Percentiles rank a stretch among this genome's conserved stretches.
These are phyloP conservation scores for Pseudotsuga menziesii DNA, from an alignment of 75 land plant species.

Conservation along the genomic window DNA sequence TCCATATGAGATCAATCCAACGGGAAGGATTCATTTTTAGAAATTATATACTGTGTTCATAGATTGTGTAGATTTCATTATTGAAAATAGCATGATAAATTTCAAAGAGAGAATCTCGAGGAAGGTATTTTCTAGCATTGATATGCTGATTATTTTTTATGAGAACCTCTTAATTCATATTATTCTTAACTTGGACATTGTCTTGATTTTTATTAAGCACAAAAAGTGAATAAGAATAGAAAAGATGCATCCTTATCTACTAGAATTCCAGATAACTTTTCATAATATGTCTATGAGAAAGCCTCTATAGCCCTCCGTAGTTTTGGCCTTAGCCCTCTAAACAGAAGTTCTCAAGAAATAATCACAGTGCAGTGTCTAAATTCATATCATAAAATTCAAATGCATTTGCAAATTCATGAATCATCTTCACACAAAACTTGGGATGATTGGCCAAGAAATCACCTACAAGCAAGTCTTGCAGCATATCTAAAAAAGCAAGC, in stretches of 20 bases:
- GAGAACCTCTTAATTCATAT: constrained; percentile 40
- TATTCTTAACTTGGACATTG: constrained; percentile 39
- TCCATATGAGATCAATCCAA: constrained; percentile 34
- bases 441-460: constrained; percentile 95
- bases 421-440: constrained; percentile 94
- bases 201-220: constrained; percentile 48
- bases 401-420: constrained; percentile 88
- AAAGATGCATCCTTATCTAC: too few relatives aligned
- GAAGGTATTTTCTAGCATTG: constrained; percentile 35
- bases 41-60: constrained; percentile 28
- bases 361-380: constrained; percentile 83
- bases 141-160: constrained; percentile 28
- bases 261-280: constrained; percentile 66
- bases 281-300: constrained; percentile 91
- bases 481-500: constrained; percentile 95
- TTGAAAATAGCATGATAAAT: constrained; percentile 28
- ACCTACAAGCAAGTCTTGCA: constrained; percentile 89
- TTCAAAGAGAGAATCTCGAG: constrained; percentile 27
- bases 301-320: constrained; percentile 95
- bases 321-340: constrained; percentile 97
- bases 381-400: constrained; percentile 95
- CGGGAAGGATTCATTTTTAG: constrained; percentile 33
- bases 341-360: constrained; percentile 88
- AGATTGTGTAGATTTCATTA: constrained; percentile 35
- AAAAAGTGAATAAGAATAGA: constrained; percentile 29